Evolutionary conservation across 192 early-diverging fungal genomes (phyloP).

Genomic region (Cetraspora pellucida): DNA sequence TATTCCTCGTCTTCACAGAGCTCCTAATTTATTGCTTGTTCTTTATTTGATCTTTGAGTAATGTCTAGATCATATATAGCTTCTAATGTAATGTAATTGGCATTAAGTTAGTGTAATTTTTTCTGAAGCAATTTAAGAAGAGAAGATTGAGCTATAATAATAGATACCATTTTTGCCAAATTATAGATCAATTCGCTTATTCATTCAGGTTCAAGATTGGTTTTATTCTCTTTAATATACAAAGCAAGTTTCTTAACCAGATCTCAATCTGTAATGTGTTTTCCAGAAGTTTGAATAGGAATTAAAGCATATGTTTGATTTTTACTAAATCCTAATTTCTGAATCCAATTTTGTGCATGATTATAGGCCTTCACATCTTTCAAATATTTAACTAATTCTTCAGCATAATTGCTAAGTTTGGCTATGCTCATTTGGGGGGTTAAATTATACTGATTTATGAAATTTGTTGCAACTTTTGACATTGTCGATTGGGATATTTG

Average conservation of each 20-base stretch:
- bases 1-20: constrained; percentile 11
- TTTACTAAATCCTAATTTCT: constrained; percentile 10
- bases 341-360: not conserved
- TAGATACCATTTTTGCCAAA: not conserved
- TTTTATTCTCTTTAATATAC: constrained; percentile 11
- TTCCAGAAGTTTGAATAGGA: constrained; percentile 9
- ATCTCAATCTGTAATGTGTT: not conserved
- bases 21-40: not conserved
- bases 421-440: constrained; percentile 7
- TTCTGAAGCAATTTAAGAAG: constrained; percentile 11
- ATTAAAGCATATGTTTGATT: constrained; percentile 16
- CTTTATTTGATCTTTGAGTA: constrained; percentile 8
- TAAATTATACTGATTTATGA: not conserved
- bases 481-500: not conserved
- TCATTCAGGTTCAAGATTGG: not conserved
- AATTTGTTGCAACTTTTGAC: constrained; percentile 16
- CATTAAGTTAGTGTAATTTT: not conserved
- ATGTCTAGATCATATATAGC: not conserved
- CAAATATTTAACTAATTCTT: not conserved
- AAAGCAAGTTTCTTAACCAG: not conserved
- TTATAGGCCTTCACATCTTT: not conserved
- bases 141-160: not conserved
- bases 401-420: not conserved
- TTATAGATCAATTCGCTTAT: not conserved
- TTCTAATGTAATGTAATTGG: constrained; percentile 7